phyloP scores from a whole-genome alignment of 805 yeast genomes.

The Candida michaelii region DNA sequence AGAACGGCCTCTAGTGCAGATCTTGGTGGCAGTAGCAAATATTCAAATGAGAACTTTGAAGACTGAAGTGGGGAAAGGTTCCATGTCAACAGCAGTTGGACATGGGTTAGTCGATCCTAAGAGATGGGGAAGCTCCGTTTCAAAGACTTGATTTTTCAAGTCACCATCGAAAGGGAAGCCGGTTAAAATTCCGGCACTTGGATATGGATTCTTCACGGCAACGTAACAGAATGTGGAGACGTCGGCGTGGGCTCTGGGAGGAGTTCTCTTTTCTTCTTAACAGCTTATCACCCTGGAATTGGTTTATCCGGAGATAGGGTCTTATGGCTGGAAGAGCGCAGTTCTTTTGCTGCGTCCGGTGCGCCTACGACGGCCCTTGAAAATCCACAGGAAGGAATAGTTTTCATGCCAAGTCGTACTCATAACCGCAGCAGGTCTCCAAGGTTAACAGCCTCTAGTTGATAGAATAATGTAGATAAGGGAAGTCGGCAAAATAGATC shows the following conservation, averaged over 20 bases:
- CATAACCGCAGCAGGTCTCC: slow-evolving; percentile 48
- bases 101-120: slow-evolving; percentile 45
- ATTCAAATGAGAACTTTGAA: slow-evolving; percentile 36
- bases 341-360: slow-evolving; percentile 38
- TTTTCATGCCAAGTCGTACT: slow-evolving; percentile 44
- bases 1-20: slow-evolving; percentile 40
- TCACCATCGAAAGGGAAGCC: slow-evolving; percentile 44
- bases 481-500: slow-evolving; percentile 46
- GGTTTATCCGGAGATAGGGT: slow-evolving; percentile 43
- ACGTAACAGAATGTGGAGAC: slow-evolving; percentile 44
- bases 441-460: slow-evolving; percentile 47
- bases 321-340: slow-evolving; percentile 40
- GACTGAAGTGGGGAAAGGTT: slow-evolving; percentile 45
- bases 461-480: slow-evolving; percentile 44
- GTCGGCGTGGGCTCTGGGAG: slow-evolving; percentile 45
- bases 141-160: slow-evolving; percentile 34
- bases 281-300: slow-evolving; percentile 42
- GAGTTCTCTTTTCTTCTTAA: slow-evolving; percentile 44
- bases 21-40: slow-evolving; percentile 43
- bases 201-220: slow-evolving; percentile 43
- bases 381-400: slow-evolving; percentile 41
- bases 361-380: slow-evolving; percentile 43
- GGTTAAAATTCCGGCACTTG: slow-evolving; percentile 46
- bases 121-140: slow-evolving; percentile 41
- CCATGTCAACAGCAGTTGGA: slow-evolving; percentile 44